Evolutionary conservation across 495 filamentous ascomycete genomes (phyloP), one percentile per base, ranked within the genome.

Genomic region (Podospora bellae-mahoneyi): DNA sequence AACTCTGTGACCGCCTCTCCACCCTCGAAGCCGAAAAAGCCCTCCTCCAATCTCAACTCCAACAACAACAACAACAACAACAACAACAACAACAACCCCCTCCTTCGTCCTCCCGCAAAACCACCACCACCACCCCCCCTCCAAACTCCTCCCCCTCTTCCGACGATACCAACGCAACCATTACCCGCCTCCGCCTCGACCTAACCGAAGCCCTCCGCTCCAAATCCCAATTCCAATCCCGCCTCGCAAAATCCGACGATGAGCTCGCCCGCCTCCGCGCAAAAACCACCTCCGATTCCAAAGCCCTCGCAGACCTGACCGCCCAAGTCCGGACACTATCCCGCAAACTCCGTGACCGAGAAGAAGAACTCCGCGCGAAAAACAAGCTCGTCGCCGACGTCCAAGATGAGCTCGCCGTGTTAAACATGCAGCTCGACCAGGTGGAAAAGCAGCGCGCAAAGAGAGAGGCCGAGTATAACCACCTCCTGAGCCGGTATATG

Each of bases 401-500:
- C 67, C 94, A 97, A 78, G 94, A 97, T 78, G 94, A 98, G 74
- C 86, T 95, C 70, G 85, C 94, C 54, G 88, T 92, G 2, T 78
- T 96, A 60, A 92, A 92, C 67, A 85, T 97, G 69, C 90, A 97
- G 78, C 84, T 97, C 3, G 93, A 97, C 73, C 88, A 97, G 83
- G 87, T 89, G 9, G 91, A 94, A 74, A 85, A 93, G 75, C 85
- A 84, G 72, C 82, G 82, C 5, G 84, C 85, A 69, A 88, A 87
- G 72, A 80, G 96, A 66, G 81, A 87, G 74, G 83, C 82, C n/a
- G 94, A 98, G 74, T 97, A 98, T 73, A 85, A 92, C 73, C 91
- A 97, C 60, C 81, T 97, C 48, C 87, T 97, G 64, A 89, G 93
- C 73, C 85, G 94, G 59, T 97, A 91, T 92, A 95, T 98, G 92